phyloP scores from a whole-genome alignment of 2,329 filamentous ascomycete genomes.

The Fusarium xyrophilum region DNA sequence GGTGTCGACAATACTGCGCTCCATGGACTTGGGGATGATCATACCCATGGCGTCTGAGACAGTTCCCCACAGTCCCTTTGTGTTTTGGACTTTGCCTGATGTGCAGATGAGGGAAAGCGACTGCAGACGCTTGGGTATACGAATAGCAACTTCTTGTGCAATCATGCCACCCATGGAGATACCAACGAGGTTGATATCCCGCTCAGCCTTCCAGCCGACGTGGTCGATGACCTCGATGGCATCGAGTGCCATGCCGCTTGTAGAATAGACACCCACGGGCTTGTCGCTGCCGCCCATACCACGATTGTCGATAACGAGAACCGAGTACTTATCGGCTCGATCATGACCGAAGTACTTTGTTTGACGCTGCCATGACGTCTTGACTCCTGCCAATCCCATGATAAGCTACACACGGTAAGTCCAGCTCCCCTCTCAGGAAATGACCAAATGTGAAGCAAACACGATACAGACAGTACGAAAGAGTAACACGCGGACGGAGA shows the following conservation, averaged over 20 bases:
- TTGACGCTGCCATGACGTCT: slow-evolving; percentile 80
- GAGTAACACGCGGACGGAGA: slow-evolving; percentile 8
- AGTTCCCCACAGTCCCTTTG: slow-evolving; percentile 69
- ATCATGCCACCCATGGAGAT: slow-evolving; percentile 94
- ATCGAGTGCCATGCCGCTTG: slow-evolving; percentile 84
- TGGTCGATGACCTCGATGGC: slow-evolving; percentile 72
- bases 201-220: slow-evolving; percentile 68
- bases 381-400: slow-evolving; percentile 77
- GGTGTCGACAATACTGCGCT: slow-evolving; percentile 69
- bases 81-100: slow-evolving; percentile 66
- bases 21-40: slow-evolving; percentile 73
- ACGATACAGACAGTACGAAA: background rate
- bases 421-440: background rate
- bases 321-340: slow-evolving; percentile 70
- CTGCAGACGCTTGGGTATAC: slow-evolving; percentile 59
- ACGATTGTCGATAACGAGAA: slow-evolving; percentile 82
- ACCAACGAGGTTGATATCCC: slow-evolving; percentile 71
- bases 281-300: slow-evolving; percentile 83
- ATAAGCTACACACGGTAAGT: slow-evolving; percentile 64
- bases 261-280: slow-evolving; percentile 79
- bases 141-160: slow-evolving; percentile 75
- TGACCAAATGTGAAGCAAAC: background rate
- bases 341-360: slow-evolving; percentile 82
- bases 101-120: slow-evolving; percentile 69
- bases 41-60: slow-evolving; percentile 62